These are phyloP conservation scores for Gossypium bickii DNA, from an alignment of 345 rosid species.

Conservation along the genomic window DNA sequence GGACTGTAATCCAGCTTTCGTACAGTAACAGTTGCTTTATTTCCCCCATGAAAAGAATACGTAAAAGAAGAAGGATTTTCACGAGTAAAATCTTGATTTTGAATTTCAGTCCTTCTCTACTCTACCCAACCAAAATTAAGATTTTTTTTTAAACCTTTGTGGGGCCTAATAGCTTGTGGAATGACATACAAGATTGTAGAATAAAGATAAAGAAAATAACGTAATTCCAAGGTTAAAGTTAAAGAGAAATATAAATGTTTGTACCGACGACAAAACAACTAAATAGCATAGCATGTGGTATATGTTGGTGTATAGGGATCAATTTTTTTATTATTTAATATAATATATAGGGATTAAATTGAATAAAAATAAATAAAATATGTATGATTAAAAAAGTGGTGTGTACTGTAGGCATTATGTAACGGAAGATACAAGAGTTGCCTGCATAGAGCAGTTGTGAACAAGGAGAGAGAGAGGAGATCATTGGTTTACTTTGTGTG, in stretches of 20 bases:
- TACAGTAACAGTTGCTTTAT: too few species aligned
- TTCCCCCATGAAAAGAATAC: too few species aligned
- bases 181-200: not conserved
- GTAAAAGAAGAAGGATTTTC: too few species aligned
- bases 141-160: not conserved
- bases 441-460: slow-evolving; percentile 68
- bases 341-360: accelerated
- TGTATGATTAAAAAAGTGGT: too few species aligned
- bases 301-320: accelerated
- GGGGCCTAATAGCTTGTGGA: not conserved
- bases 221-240: not conserved
- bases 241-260: not conserved
- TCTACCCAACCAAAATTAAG: too few species aligned
- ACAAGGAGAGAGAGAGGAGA: slow-evolving; percentile 45
- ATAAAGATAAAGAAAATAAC: too few species aligned
- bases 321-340: too few species aligned
- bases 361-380: not conserved
- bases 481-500: slow-evolving; percentile 54
- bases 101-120: too few species aligned
- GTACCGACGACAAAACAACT: too few species aligned
- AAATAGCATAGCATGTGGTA: too few species aligned
- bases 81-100: too few species aligned
- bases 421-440: slow-evolving; percentile 67
- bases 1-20: too few species aligned
- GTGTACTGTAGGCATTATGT: slow-evolving; percentile 40